Evolutionary conservation across 441 rosid genomes (phyloP), one percentile per base, ranked within the genome.

Genomic region (Theobroma grandiflorum): DNA sequence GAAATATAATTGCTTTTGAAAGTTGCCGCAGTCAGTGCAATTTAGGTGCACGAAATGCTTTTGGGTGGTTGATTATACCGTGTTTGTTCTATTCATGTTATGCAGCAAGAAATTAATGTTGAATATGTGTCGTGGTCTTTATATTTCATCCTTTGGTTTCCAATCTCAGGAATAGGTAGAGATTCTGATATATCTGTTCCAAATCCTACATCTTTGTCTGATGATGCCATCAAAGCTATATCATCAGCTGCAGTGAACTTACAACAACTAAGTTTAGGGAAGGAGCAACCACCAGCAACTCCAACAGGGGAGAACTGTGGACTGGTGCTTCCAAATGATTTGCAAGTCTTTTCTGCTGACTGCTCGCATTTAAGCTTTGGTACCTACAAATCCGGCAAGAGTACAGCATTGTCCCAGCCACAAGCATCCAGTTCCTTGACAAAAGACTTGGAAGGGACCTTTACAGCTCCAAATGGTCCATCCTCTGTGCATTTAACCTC

Each of bases 291-390:
- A 47, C 68, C 69, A 22, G 78, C 66, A 49, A 67, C 79, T 69
- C 35, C 69, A 45, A 55, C 79, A 63, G 83, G 79, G 40, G 80
- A 85, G 62, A 79, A 81, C 10, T 45, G 50, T 76, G 64, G 75
- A 22, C 84, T 91, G 63, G 88, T 88, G 75, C 83, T 89, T 82
- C 92, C 94, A 42, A 74, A 76, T 78, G 57, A 84, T 87, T 74
- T 89, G 74, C 90, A 84, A 80, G 85, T 82, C 57, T 79, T 86
- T 52, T 85, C 89, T 53, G 83, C 88, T 57, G 91, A 85, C 72
- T 88, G 90, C 77, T 83, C 87, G 49, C 89, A 89, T 79, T 85
- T 89, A 82, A 89, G 83, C 81, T 89, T 91, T 59, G 92, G 94
- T 64, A 89, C 91, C 77, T 89, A 82, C 55, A 89, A 82, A 49